A percentile compares a stretch with the other conserved stretches of the same genome.
Evolutionary conservation across 805 yeast genomes (phyloP).

Genomic region (Metschnikowia sp.): DNA sequence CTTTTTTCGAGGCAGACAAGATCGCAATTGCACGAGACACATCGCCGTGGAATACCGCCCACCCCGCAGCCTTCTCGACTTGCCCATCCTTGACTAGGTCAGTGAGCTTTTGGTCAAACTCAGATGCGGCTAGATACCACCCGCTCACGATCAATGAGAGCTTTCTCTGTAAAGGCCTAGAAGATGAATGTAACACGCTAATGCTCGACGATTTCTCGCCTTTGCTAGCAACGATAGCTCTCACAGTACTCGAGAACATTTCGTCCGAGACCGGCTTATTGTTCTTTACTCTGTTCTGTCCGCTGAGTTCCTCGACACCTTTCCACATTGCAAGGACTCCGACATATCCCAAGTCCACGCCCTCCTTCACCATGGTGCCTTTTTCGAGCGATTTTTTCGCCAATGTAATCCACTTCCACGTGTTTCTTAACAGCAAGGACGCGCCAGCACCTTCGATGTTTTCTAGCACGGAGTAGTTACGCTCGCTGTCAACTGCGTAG

Average conservation of each 20-base stretch:
- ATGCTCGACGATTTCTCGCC: conserved; percentile 46
- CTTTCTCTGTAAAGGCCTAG: conserved; percentile 62
- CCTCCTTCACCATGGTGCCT: conserved; percentile 65
- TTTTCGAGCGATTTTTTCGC: conserved; percentile 62
- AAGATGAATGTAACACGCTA: conserved; percentile 44
- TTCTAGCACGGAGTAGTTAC: conserved; percentile 60
- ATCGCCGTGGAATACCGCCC: conserved; percentile 95
- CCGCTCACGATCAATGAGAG: conserved; percentile 83
- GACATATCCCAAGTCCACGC: conserved; percentile 76
- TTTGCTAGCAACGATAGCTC: conserved; percentile 47
- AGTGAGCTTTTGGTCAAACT: conserved; percentile 65
- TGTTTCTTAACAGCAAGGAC: conserved; percentile 54
- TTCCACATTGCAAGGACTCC: conserved; percentile 93
- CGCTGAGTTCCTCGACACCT: conserved; percentile 49
- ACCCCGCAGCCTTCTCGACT: conserved; percentile 90
- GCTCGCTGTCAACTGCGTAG: conserved; percentile 65
- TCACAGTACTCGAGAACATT: conserved; percentile 49
- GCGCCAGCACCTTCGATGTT: conserved; percentile 49
- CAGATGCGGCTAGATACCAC: conserved; percentile 78
- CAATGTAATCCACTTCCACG: conserved; percentile 89
- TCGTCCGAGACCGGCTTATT: conserved; percentile 26
- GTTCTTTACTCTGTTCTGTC: conserved; percentile 43
- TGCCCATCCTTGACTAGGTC: conserved; percentile 55
- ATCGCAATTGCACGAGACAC: conserved; percentile 76
- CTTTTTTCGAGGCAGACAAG: conserved; percentile 69